Conservation (phyloP, 23 red algal genomes). For the Pyropia haitanensis region DNA sequence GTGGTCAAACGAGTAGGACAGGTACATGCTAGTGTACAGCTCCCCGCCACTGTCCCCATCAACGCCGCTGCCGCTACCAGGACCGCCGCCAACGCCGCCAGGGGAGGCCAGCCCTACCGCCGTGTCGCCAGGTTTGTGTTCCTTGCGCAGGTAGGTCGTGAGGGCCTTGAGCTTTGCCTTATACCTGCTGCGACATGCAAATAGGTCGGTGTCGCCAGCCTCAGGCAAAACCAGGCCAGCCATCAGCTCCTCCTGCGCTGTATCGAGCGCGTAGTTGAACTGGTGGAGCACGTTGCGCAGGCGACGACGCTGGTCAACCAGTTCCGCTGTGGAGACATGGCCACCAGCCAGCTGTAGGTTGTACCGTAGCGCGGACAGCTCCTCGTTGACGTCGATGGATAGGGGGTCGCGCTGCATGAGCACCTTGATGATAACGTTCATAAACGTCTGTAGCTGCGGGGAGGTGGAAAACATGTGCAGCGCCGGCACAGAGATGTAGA, state of each 20-base stretch:
- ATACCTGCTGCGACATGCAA: constrained; percentile 15
- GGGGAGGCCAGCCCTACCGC: constrained; percentile 8
- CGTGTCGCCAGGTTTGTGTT: constrained; percentile 42
- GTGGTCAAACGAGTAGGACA: constrained; percentile 79
- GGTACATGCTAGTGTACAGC: constrained; percentile 63
- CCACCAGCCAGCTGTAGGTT: constrained; percentile 60
- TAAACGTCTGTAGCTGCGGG: constrained; percentile 44
- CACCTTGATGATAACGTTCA: constrained; percentile 52
- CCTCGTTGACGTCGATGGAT: constrained; percentile 55
- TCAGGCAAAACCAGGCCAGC: constrained; percentile 15
- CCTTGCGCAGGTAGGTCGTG: constrained; percentile 51
- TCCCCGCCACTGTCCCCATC: not conserved
- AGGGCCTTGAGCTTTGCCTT: constrained; percentile 61
- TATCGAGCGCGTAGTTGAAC: constrained; percentile 65
- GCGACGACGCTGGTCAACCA: constrained; percentile 38
- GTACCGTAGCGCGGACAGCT: constrained; percentile 44
- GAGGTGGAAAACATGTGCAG: constrained; percentile 45
- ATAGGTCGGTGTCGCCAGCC: constrained; percentile 13
- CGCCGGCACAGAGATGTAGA: constrained; percentile 58
- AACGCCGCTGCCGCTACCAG: no score
- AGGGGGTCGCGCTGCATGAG: constrained; percentile 61
- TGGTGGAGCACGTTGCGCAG: constrained; percentile 57
- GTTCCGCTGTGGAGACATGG: constrained; percentile 43
- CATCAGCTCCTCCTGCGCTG: constrained; percentile 51
- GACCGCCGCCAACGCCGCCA: no score